Evolutionary conservation across 345 rosid genomes (phyloP).

Genomic region (Bruguiera parviflora): DNA sequence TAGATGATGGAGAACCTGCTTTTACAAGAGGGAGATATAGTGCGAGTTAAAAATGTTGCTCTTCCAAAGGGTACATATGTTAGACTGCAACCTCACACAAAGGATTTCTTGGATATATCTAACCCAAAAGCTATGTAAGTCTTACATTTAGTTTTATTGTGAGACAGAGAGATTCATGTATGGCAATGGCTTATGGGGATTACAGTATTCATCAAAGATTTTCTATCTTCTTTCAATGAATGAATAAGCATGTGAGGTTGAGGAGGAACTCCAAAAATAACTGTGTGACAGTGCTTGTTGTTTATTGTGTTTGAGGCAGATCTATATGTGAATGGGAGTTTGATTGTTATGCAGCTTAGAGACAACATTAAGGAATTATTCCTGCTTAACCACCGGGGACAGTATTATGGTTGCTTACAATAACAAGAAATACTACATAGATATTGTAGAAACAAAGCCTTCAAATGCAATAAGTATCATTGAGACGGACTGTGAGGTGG

Average conservation of each 20-base stretch:
- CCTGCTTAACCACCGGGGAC: slow-evolving; percentile 96
- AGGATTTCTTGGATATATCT: slow-evolving; percentile 91
- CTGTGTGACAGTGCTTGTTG: too few relatives aligned
- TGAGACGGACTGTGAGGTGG: slow-evolving; percentile 99
- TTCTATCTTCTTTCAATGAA: too few relatives aligned
- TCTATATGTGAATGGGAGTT: background rate
- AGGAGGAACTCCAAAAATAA: too few relatives aligned
- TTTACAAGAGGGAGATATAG: slow-evolving; percentile 89
- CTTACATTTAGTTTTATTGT: background rate
- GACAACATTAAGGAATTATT: slow-evolving; percentile 92
- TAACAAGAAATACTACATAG: slow-evolving; percentile 95
- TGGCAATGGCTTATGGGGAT: too few relatives aligned
- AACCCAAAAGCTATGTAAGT: slow-evolving; percentile 99
- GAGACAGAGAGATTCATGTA: too few relatives aligned
- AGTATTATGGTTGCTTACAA: slow-evolving; percentile 99
- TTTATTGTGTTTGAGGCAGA: too few relatives aligned
- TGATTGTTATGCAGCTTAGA: slow-evolving; percentile 63
- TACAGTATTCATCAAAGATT: too few relatives aligned
- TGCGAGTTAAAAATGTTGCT: slow-evolving; percentile 76
- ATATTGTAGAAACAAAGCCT: slow-evolving; percentile 91
- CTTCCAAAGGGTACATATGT: slow-evolving; percentile 98
- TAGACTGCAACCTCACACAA: slow-evolving; percentile 93
- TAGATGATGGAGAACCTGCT: slow-evolving; percentile 99
- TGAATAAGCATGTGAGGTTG: too few relatives aligned
- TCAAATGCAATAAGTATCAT: slow-evolving; percentile 91